These are phyloP conservation scores for Ligustrum vulgare DNA, from an alignment of 257 asterid genomes.

Conservation along the genomic window DNA sequence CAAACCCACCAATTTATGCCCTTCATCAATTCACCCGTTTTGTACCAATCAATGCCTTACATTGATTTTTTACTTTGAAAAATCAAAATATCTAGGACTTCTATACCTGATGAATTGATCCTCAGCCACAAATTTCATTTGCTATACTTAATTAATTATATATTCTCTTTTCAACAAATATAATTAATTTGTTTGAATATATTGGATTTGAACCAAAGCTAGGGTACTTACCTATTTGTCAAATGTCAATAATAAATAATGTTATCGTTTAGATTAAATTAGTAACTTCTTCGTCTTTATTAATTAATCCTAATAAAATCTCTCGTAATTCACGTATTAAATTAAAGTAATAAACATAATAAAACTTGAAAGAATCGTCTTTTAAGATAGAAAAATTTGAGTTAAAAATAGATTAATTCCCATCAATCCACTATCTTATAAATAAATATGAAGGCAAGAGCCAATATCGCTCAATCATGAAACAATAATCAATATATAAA, in stretches of 20 bases:
- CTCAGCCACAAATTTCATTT: constrained; percentile 44
- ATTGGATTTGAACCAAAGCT: background rate
- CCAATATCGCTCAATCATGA: too few species aligned
- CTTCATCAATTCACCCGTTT: background rate
- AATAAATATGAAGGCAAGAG: too few species aligned
- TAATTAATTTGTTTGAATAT: background rate
- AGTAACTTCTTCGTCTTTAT: background rate
- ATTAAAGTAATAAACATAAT: too few species aligned
- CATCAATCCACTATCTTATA: too few species aligned
- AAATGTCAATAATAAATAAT: background rate
- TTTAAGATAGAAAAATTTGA: background rate
- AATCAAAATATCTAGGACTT: background rate
- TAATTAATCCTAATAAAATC: too few species aligned
- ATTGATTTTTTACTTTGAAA: background rate
- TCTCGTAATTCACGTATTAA: too few species aligned
- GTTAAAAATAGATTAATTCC: background rate
- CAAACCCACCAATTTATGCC: background rate
- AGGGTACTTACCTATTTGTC: constrained; percentile 2
- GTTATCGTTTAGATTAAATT: background rate
- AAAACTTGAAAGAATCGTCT: background rate
- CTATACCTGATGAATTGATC: constrained; percentile 11
- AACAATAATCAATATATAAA: too few species aligned
- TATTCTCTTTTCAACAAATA: constrained; percentile 13
- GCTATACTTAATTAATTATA: background rate
- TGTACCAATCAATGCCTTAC: background rate